Conservation (phyloP, 768 basidiomycete species). For the Collybiopsis confluens region DNA sequence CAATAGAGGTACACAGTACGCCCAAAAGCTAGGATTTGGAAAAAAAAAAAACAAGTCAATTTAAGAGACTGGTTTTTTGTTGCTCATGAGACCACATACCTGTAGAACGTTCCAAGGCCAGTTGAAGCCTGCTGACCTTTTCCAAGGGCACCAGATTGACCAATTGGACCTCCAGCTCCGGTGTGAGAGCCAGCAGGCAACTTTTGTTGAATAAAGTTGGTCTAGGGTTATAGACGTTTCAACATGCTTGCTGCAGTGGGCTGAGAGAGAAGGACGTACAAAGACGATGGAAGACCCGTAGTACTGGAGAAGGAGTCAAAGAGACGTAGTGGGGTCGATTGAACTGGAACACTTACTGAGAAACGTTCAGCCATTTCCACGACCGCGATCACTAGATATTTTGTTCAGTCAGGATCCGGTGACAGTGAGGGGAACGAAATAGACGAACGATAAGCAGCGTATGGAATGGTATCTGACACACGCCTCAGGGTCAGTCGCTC, state of each 20-base stretch:
- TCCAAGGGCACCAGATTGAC: conserved; percentile 44
- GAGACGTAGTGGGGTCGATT: neutral
- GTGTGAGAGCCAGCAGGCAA: conserved; percentile 43
- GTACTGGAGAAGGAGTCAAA: neutral
- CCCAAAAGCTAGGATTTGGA: conserved; percentile 21
- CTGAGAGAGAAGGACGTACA: neutral
- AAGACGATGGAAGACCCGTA: conserved; percentile 9
- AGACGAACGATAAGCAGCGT: conserved; percentile 24
- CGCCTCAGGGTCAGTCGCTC: conserved; percentile 38
- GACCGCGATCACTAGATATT: conserved; percentile 35
- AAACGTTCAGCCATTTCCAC: conserved; percentile 56
- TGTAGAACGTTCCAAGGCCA: conserved; percentile 21
- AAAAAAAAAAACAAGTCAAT: neutral
- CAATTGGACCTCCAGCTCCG: conserved; percentile 34
- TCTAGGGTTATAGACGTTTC: conserved; percentile 15
- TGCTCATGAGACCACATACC: neutral
- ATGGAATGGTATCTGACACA: conserved; percentile 36
- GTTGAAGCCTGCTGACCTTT: conserved; percentile 44
- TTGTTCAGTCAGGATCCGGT: conserved; percentile 17
- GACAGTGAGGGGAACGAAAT: neutral
- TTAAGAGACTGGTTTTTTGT: neutral
- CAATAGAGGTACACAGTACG: conserved; percentile 28
- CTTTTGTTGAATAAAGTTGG: conserved; percentile 51
- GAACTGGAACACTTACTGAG: conserved; percentile 27
- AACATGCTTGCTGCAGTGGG: neutral